Conservation (phyloP, 2,329 filamentous ascomycete species). For the Ceratocystis ficicola region DNA sequence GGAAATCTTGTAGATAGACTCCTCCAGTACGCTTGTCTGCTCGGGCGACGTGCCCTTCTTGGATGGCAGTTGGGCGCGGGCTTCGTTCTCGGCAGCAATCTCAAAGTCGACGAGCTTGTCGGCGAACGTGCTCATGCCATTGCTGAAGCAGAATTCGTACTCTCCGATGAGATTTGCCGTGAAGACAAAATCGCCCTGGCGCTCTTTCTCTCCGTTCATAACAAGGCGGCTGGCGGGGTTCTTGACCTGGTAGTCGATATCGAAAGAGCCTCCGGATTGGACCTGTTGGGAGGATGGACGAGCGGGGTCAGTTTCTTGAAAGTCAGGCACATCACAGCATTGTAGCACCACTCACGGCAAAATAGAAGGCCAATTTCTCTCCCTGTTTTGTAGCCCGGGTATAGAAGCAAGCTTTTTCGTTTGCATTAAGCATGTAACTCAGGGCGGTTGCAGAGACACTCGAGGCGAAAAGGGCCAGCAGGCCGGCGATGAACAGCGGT, state of each 20-base stretch:
- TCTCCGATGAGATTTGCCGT: conserved; percentile 79
- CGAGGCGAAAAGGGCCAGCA: conserved; percentile 59
- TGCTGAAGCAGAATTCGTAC: conserved; percentile 96
- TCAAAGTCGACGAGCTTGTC: conserved; percentile 98
- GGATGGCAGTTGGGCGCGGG: conserved; percentile 66
- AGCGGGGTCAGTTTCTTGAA: neutral
- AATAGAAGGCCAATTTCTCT: conserved; percentile 95
- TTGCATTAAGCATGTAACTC: conserved; percentile 80
- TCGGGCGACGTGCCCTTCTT: conserved; percentile 82
- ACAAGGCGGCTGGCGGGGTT: conserved; percentile 72
- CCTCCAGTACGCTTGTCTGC: conserved; percentile 77
- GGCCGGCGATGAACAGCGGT: conserved; percentile 48
- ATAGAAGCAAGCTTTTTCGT: conserved; percentile 96
- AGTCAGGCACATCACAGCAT: too few relatives aligned
- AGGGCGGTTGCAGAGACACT: conserved; percentile 75
- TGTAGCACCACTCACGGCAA: conserved; percentile 56
- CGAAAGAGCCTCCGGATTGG: conserved; percentile 95
- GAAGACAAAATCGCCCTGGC: conserved; percentile 96
- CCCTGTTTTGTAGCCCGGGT: conserved; percentile 62
- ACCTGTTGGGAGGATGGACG: conserved; percentile 45
- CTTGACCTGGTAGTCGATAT: conserved; percentile 82
- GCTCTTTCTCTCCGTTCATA: conserved; percentile 75
- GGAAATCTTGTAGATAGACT: conserved; percentile 90
- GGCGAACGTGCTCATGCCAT: conserved; percentile 93
- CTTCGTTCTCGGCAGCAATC: conserved; percentile 88